Conservation (phyloP, 495 filamentous ascomycete species). For the Hypoxylon subgilvum region DNA sequence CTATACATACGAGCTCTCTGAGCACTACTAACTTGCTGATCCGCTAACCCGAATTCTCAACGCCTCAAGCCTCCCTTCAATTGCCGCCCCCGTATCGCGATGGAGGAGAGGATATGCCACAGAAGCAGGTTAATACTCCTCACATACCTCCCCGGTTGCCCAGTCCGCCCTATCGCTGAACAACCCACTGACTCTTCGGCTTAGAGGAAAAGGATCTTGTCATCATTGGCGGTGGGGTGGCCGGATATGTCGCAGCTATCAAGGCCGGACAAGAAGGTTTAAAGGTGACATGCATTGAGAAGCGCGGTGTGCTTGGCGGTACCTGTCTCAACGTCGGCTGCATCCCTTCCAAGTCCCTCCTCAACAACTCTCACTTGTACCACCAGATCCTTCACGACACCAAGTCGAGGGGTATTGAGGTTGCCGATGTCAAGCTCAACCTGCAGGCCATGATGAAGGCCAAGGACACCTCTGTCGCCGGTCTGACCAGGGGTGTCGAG, state of each 20-base stretch:
- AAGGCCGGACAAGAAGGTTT: slow-evolving; percentile 97
- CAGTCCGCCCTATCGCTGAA: slow-evolving; percentile 37
- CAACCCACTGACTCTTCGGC: slow-evolving; percentile 20
- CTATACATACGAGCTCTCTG: slow-evolving; percentile 26
- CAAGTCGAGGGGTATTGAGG: slow-evolving; percentile 91
- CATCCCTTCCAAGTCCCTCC: slow-evolving; percentile 97
- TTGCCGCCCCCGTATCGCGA: slow-evolving; percentile 64
- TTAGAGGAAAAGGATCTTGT: slow-evolving; percentile 89
- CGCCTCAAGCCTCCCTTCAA: slow-evolving; percentile 61
- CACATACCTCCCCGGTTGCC: neutral
- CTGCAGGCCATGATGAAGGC: slow-evolving; percentile 95
- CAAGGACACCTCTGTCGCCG: slow-evolving; percentile 86
- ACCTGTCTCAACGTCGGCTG: slow-evolving; percentile 99
- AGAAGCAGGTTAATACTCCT: slow-evolving; percentile 69
- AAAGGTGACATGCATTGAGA: slow-evolving; percentile 98
- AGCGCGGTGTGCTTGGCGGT: slow-evolving; percentile 91
- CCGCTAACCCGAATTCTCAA: slow-evolving; percentile 40
- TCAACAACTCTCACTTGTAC: slow-evolving; percentile 99
- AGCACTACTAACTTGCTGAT: slow-evolving; percentile 29
- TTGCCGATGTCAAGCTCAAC: slow-evolving; percentile 96
- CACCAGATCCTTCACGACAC: slow-evolving; percentile 97
- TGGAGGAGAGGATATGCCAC: slow-evolving; percentile 77
- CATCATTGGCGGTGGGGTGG: slow-evolving; percentile 96
- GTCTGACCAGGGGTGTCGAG: slow-evolving; percentile 95
- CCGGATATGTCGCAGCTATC: slow-evolving; percentile 98